Evolutionary conservation across 2,329 filamentous ascomycete genomes (phyloP), one percentile per base, ranked within the genome.

Genomic region (Tolypocladium sp.): DNA sequence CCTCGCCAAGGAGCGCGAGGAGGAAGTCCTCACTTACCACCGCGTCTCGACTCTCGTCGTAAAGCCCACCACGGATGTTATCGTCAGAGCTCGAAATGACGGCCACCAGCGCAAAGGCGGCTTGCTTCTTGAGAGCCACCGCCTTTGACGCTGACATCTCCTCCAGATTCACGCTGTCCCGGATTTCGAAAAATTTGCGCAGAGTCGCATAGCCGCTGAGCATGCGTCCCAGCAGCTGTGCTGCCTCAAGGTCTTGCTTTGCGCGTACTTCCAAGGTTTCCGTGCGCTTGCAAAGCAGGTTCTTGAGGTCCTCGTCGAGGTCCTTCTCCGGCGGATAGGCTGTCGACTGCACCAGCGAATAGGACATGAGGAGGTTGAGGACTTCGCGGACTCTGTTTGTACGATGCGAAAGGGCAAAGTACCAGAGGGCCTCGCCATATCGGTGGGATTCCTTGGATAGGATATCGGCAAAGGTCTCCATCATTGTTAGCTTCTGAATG

Each of bases 191-290:
- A 76, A 93, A 97, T 65, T 87, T 88, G 41, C 93, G 89, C 25
- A 97, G 79, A 0, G 92, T 96, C 27, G 92, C 93, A 68, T 97
- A 97, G 27, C 93, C 93, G 70, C 90, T 94, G 12, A 97, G 85
- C 74, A 92, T 88, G 62, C 88, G 89, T 54, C 92, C 90, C 3
- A 97, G 80, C 13, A 96, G 82, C 65, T 90, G 83, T 10, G 92
- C 93, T 9, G 91, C 92, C 69, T 92, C 88, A 38, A 89, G 76
- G 66, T 97, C 93, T 57, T 88, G 82, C 33, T 82, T 81, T 7
- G 90, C 89, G 57, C 93, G 85, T 37, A 83, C 79, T 58, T 87
- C 84, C 3, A 97, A 79, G 0, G 89, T 88, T 17, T 83, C 75
- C 64, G 87, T 88, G 15, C 92, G 89, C 57, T 88, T 85, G 58